phyloP scores from a whole-genome alignment of 495 filamentous ascomycete genomes.

The Trichoderma orchidacearum region DNA sequence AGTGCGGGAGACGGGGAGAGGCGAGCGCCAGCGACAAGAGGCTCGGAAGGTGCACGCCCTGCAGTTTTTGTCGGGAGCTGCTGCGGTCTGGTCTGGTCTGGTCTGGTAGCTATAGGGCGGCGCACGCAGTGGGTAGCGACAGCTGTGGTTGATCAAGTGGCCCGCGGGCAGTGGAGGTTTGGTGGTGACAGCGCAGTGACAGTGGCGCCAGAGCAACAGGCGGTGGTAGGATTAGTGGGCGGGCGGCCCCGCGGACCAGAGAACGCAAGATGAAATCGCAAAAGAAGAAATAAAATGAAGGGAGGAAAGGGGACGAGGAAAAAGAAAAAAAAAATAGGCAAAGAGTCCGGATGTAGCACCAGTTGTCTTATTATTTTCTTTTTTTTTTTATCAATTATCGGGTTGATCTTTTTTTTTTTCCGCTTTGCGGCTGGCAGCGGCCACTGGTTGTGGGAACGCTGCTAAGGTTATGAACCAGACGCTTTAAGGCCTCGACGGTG shows the following conservation, averaged over 20 bases:
- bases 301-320: constrained; percentile 2
- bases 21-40: neutral
- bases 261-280: neutral
- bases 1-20: neutral
- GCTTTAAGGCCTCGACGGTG: too few relatives aligned
- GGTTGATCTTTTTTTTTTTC: neutral
- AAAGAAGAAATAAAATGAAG: neutral
- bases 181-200: neutral
- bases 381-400: neutral
- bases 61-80: neutral
- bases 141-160: neutral
- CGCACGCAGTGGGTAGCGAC: neutral
- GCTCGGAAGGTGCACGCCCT: neutral
- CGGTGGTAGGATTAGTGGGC: neutral
- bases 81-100: neutral
- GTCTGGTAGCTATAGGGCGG: too few relatives aligned
- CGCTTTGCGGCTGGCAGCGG: constrained; percentile 6
- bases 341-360: constrained; percentile 3
- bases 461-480: too few relatives aligned
- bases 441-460: neutral
- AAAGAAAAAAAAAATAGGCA: constrained; percentile 7
- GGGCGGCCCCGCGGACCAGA: neutral
- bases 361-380: constrained; percentile 3
- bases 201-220: neutral
- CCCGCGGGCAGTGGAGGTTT: too few relatives aligned